A percentile compares a stretch with the other conserved stretches of the same genome.
phyloP scores from a whole-genome alignment of 176 grass and related monocot species.

The sorghum (Sorghum bicolor) region DNA sequence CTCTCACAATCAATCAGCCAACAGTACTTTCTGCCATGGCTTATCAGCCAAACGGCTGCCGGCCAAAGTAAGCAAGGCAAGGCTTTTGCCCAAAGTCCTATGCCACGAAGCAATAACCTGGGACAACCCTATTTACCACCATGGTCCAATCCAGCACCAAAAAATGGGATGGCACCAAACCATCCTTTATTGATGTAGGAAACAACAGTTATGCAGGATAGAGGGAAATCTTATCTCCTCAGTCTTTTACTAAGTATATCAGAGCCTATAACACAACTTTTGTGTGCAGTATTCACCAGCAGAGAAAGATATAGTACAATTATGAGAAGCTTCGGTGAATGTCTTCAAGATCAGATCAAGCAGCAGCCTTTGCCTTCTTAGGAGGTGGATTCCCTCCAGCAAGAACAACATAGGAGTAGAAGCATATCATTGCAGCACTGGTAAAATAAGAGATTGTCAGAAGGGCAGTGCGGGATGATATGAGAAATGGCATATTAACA shows the following conservation, averaged over 20 bases:
- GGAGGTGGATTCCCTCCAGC: conserved; percentile 83
- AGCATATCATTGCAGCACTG: conserved; percentile 77
- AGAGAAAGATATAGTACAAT: background rate
- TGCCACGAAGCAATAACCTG: background rate
- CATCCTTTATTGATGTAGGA: background rate
- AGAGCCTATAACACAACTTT: conserved; percentile 9
- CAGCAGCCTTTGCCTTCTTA: conserved; percentile 41
- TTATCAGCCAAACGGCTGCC: too few species aligned
- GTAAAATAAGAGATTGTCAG: conserved; percentile 6
- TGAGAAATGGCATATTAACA: background rate
- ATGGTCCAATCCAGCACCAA: background rate
- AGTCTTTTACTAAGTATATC: background rate
- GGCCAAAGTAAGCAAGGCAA: background rate
- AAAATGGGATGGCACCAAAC: background rate
- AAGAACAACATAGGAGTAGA: conserved; percentile 73
- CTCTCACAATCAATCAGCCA: too few species aligned
- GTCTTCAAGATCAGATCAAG: conserved; percentile 13
- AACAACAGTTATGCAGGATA: conserved; percentile 7
- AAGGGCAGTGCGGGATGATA: background rate
- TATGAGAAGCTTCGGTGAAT: background rate
- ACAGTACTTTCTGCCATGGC: too few species aligned
- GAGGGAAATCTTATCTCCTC: background rate
- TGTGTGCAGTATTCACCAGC: background rate
- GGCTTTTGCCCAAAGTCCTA: background rate
- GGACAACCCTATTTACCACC: background rate